Evolutionary conservation across 768 basidiomycete species (phyloP), one percentile per base, ranked within the genome.

Genomic region (Boletus subparvulus): DNA sequence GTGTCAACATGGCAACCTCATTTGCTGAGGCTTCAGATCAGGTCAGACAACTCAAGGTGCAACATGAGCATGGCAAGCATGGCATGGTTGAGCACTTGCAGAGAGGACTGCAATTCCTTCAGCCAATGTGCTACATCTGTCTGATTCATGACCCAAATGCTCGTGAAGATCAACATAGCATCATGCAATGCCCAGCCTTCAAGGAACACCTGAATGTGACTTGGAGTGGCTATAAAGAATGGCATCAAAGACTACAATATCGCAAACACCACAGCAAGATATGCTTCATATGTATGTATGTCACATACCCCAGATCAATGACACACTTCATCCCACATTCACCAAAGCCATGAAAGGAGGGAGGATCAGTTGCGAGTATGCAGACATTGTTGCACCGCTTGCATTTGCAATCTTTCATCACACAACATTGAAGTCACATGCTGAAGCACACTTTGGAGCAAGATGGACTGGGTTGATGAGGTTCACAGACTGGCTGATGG

Each of bases 221-320:
- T 0, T 59, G 48, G 39, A 24, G 6, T 1, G 1, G 0, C 1
- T 62, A 61, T 39, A 50, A 30, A 13, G 11, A 30, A 3, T 62
- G 61, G 59, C 53, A 48, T 21, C 8, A 24, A 9, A 10, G 6
- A 11, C 41, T 62, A 0, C 3, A 6, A 4, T 62, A 62, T 24
- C 1, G n/a, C 14, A 30, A 21, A 4, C 13, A 52, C 4, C 59
- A 62, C 53, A 30, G 24, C 14, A 54, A 50, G 39, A 61, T 62
- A 3, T 62, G 59, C 16, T 62, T 35, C 6, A n/a, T 39, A 4
- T n/a, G n/a, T n/a, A n/a, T n/a, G n/a, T n/a, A n/a, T 61, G 61
- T 10, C 61, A 62, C 0, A 14, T 62, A 0, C 51, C 61, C 13
- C 50, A 55, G 3, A 39, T 54, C 10, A 47, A 26, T 0, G 55